A percentile compares a stretch with the other conserved stretches of the same genome.
Evolutionary conservation across 768 basidiomycete genomes (phyloP).

Genomic region (Tricholoma matsutake): DNA sequence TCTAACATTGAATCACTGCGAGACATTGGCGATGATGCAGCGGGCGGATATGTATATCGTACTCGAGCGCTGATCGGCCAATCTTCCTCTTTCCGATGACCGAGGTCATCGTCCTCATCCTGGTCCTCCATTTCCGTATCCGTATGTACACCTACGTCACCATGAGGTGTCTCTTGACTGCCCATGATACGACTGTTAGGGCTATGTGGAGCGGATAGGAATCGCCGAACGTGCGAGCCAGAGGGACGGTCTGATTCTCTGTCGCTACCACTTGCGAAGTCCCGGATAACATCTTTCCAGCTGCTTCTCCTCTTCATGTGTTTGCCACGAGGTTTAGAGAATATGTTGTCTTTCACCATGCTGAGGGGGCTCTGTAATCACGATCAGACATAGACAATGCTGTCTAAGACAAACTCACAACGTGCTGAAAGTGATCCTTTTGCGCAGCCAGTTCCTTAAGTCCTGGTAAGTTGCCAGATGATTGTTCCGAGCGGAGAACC

Average conservation of each 20-base stretch:
- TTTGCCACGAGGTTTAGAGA: constrained; percentile 32
- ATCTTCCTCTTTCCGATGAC: constrained; percentile 60
- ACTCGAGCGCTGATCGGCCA: constrained; percentile 75
- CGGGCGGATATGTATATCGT: constrained; percentile 47
- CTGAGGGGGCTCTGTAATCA: constrained; percentile 69
- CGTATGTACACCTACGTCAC: constrained; percentile 50
- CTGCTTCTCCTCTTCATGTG: constrained; percentile 53
- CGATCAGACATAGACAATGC: background rate
- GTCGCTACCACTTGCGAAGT: constrained; percentile 40
- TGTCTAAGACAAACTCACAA: constrained; percentile 32
- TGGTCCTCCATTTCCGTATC: constrained; percentile 54
- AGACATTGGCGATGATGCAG: constrained; percentile 16
- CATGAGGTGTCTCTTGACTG: constrained; percentile 9
- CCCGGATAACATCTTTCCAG: constrained; percentile 58
- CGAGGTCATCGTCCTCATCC: constrained; percentile 38
- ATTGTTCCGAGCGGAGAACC: constrained; percentile 85
- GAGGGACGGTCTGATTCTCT: constrained; percentile 22
- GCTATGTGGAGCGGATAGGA: constrained; percentile 22
- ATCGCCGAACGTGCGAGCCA: constrained; percentile 16
- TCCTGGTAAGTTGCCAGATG: constrained; percentile 74
- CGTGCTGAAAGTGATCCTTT: constrained; percentile 87
- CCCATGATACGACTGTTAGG: constrained; percentile 1
- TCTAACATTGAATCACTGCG: constrained; percentile 35
- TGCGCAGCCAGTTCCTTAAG: constrained; percentile 68
- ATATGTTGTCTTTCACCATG: constrained; percentile 76